Conservation (phyloP, 106 monocot genomes). For the Dendrobium catenatum region DNA sequence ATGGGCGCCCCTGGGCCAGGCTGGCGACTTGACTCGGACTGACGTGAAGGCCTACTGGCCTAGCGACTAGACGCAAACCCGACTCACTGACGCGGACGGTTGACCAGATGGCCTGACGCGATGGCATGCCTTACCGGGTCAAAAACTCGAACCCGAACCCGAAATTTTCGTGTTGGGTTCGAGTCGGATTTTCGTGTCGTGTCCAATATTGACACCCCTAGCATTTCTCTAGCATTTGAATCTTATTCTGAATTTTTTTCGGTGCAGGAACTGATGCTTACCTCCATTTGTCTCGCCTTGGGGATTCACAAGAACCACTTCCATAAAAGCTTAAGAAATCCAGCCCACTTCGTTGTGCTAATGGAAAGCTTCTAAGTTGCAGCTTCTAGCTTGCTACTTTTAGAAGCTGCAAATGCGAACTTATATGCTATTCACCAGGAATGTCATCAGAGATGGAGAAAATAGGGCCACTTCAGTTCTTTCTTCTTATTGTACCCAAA, state of each 20-base stretch:
- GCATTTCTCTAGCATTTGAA: background rate
- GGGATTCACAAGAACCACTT: conserved; percentile 91
- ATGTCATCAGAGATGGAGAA: background rate
- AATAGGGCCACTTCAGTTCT: background rate
- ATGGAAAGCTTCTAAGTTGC: background rate
- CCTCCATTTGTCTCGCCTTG: conserved; percentile 89
- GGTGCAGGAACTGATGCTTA: conserved; percentile 94
- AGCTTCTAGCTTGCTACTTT: background rate
- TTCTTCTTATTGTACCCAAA: background rate
- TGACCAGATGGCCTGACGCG: no score
- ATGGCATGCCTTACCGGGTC: no score
- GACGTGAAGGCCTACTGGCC: no score
- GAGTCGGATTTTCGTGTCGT: no score
- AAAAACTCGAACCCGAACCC: no score
- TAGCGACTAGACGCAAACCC: no score
- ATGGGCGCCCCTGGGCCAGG: no score
- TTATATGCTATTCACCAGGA: background rate
- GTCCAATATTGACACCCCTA: no score
- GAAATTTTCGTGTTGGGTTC: no score
- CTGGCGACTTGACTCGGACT: no score
- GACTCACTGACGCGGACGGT: no score
- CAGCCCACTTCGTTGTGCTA: background rate
- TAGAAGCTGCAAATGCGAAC: background rate
- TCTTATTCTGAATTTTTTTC: background rate
- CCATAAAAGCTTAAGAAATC: conserved; percentile 22